Evolutionary conservation across 192 early-diverging fungal species (phyloP).

Genomic region (Geranomyces variabilis): DNA sequence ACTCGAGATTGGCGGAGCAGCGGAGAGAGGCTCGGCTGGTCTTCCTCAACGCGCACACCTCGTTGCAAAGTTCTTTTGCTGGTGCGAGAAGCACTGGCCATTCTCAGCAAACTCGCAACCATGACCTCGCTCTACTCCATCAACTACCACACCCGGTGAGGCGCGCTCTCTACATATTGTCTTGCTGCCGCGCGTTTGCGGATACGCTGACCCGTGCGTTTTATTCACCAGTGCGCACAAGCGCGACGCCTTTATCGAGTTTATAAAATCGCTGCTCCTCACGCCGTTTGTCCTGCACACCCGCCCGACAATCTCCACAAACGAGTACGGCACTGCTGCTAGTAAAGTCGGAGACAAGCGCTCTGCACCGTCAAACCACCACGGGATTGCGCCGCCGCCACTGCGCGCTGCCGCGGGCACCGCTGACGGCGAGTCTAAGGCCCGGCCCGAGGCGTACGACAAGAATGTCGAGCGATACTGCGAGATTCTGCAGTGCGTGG

Average conservation of each 20-base stretch:
- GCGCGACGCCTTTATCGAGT: conserved; percentile 84
- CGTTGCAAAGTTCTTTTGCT: no score
- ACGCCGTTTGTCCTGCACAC: conserved; percentile 87
- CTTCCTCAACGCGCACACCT: no score
- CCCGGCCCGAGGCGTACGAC: conserved; percentile 39
- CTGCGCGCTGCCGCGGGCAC: no score
- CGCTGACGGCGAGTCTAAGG: not conserved
- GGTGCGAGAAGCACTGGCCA: no score
- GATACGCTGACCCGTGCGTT: conserved; percentile 15
- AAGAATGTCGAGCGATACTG: conserved; percentile 71
- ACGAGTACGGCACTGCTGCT: conserved; percentile 5
- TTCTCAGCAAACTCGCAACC: not conserved
- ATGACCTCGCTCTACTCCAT: conserved; percentile 43
- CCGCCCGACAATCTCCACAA: conserved; percentile 8
- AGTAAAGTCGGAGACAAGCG: not conserved
- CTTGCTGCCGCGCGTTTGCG: conserved; percentile 32
- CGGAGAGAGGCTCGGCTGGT: no score
- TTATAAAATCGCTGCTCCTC: conserved; percentile 85
- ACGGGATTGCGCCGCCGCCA: not conserved
- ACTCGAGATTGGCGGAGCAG: no score
- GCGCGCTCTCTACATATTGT: not conserved
- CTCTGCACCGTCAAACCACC: not conserved
- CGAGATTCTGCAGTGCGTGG: conserved; percentile 78
- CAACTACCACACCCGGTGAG: conserved; percentile 38
- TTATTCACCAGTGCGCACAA: conserved; percentile 69